These are phyloP conservation scores for Ailanthus altissimus DNA, from an alignment of 345 rosid species.

Conservation along the genomic window DNA sequence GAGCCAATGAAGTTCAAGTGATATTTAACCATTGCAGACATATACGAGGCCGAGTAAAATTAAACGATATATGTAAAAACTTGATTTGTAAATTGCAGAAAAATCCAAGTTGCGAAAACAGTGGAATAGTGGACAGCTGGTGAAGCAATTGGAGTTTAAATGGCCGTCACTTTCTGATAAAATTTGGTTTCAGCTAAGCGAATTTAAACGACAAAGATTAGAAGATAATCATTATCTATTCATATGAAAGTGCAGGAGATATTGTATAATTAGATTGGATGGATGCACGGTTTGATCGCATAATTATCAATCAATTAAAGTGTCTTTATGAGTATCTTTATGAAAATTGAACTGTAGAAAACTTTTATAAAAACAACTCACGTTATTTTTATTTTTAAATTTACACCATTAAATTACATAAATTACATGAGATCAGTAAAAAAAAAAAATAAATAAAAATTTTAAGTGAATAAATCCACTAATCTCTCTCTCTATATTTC, in stretches of 20 bases:
- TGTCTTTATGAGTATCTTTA: not conserved
- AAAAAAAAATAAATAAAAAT: no score
- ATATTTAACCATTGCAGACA: not conserved
- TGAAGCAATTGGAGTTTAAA: not conserved
- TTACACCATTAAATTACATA: no score
- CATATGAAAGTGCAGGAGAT: not conserved
- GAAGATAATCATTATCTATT: not conserved
- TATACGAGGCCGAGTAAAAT: not conserved
- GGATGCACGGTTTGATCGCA: not conserved
- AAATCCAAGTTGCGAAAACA: not conserved
- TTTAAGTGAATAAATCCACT: no score
- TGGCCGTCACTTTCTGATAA: constrained; percentile 17
- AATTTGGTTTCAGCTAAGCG: not conserved
- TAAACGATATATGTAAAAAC: not conserved
- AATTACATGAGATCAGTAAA: no score
- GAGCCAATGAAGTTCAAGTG: not conserved
- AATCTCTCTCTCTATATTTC: no score
- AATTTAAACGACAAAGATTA: not conserved
- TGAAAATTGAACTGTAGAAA: no score
- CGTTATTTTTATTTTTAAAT: no score
- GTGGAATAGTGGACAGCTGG: constrained; percentile 11
- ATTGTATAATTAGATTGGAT: not conserved
- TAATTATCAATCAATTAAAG: not conserved
- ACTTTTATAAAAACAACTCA: no score
- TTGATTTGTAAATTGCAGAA: not conserved